A percentile compares a stretch with the other conserved stretches of the same genome.
phyloP scores from a whole-genome alignment of 371 early-diverging fungal genomes.

The Chytridium lagenaria region DNA sequence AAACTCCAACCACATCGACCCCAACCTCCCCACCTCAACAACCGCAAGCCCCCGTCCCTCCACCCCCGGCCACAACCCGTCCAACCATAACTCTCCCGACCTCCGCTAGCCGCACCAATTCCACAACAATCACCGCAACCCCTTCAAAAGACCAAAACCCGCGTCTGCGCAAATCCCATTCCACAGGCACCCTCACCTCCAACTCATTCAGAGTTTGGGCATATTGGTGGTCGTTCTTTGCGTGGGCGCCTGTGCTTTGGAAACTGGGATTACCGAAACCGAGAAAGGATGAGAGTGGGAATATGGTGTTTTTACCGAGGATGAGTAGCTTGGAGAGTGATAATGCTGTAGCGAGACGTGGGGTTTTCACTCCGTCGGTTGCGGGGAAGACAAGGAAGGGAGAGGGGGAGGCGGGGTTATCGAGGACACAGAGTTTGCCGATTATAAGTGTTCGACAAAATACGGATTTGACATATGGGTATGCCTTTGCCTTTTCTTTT shows the following conservation, averaged over 20 bases:
- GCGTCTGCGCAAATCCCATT: neutral
- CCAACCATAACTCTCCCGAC: slow-evolving; percentile 8
- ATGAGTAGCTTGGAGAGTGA: neutral
- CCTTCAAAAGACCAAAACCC: neutral
- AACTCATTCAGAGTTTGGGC: neutral
- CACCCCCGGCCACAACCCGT: no score
- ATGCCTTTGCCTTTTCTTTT: neutral
- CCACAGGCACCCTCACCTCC: neutral
- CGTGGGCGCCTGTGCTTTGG: slow-evolving; percentile 12
- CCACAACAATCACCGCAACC: neutral
- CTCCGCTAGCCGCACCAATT: neutral
- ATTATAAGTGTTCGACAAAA: neutral
- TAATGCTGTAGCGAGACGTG: neutral
- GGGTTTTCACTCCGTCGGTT: neutral
- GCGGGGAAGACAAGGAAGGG: neutral
- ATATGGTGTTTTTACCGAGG: slow-evolving; percentile 6
- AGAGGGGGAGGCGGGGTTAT: neutral
- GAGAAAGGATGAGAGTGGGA: neutral
- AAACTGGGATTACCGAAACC: slow-evolving; percentile 2
- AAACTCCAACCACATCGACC: no score
- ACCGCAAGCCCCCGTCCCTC: no score
- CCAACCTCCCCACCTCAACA: no score
- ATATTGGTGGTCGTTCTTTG: neutral
- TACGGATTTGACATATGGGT: neutral
- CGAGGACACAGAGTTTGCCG: neutral